Conservation (phyloP, 768 basidiomycete species). For the Paxillus involutus region DNA sequence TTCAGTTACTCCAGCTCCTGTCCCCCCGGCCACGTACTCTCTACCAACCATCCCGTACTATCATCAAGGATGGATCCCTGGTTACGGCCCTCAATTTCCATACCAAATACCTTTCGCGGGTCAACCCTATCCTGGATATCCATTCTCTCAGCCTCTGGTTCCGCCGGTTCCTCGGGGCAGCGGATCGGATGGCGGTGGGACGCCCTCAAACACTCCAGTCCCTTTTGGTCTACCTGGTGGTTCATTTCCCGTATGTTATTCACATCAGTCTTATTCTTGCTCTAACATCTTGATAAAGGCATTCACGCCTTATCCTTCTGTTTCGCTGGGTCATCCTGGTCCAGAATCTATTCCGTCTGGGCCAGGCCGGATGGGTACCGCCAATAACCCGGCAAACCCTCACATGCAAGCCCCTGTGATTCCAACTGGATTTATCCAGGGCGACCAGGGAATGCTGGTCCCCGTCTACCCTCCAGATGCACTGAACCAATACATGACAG, state of each 20-base stretch:
- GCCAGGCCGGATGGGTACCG: constrained; percentile 16
- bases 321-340: constrained; percentile 30
- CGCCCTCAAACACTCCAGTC: constrained; percentile 28
- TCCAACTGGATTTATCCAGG: constrained; percentile 70
- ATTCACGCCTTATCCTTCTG: constrained; percentile 50
- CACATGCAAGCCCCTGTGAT: constrained; percentile 53
- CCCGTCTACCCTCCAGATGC: constrained; percentile 72
- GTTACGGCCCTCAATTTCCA: constrained; percentile 48
- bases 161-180: constrained; percentile 30
- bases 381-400: constrained; percentile 11
- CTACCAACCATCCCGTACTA: constrained; percentile 46
- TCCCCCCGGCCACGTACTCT: constrained; percentile 34
- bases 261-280: background rate
- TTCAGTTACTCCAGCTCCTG: constrained; percentile 23
- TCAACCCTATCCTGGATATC: constrained; percentile 45
- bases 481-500: constrained; percentile 66
- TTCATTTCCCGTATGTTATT: constrained; percentile 47
- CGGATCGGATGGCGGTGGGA: constrained; percentile 37
- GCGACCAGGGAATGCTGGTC: constrained; percentile 70
- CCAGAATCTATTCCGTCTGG: constrained; percentile 25
- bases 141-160: constrained; percentile 28
- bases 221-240: constrained; percentile 38
- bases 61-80: constrained; percentile 53
- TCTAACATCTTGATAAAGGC: constrained; percentile 33
- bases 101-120: constrained; percentile 53